Evolutionary conservation across 441 rosid genomes (phyloP).

Genomic region (Raphanus hybrid): DNA sequence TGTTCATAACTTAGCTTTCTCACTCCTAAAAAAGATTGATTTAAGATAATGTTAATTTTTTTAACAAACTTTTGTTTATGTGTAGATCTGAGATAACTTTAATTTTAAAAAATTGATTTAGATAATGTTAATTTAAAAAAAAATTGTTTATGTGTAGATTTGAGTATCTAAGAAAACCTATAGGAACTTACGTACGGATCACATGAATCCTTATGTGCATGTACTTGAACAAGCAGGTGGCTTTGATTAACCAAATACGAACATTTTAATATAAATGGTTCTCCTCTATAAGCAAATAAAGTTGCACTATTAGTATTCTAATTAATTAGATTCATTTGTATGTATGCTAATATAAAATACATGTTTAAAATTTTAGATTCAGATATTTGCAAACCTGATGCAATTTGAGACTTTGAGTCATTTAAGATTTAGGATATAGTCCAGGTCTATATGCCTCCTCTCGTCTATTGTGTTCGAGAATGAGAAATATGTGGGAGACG

Average conservation of each 20-base stretch:
- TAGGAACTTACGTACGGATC: conserved; percentile 34
- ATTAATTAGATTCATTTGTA: conserved; percentile 39
- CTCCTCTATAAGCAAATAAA: conserved; percentile 26
- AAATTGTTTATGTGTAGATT: conserved; percentile 10
- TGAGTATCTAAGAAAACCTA: conserved; percentile 17
- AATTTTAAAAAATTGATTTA: too few species aligned
- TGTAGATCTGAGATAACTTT: too few species aligned
- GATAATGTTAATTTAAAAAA: not conserved
- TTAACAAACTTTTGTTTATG: too few species aligned
- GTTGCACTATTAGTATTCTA: not conserved
- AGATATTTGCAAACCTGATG: conserved; percentile 16
- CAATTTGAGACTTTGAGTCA: conserved; percentile 7
- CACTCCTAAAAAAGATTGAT: not conserved
- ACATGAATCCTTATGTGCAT: conserved; percentile 38
- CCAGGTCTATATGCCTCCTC: conserved; percentile 7
- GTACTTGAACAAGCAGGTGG: conserved; percentile 41
- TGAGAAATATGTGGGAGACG: not conserved
- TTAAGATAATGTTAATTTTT: not conserved
- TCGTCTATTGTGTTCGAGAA: not conserved
- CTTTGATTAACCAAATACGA: conserved; percentile 5
- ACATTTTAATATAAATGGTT: not conserved
- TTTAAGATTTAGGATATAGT: conserved; percentile 17
- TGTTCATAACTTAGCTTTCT: not conserved
- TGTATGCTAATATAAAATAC: conserved; percentile 14
- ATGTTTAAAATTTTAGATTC: conserved; percentile 9